Conservation (phyloP, 2,329 filamentous ascomycete genomes). For the Lachnellula hyalina region DNA sequence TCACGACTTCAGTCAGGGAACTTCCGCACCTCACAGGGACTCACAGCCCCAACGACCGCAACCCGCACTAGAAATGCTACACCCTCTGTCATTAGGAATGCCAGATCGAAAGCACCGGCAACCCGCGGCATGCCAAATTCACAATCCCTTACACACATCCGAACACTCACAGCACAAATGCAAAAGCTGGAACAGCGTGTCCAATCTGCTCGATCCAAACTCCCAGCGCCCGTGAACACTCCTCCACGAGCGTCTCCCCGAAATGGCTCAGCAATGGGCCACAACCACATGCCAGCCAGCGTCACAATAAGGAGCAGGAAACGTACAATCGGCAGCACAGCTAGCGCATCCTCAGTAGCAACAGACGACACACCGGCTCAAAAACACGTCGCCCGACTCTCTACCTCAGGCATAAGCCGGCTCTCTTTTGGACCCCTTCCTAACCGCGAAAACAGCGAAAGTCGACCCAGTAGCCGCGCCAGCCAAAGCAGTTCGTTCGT, state of each 20-base stretch:
- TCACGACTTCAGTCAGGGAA: conserved; percentile 20
- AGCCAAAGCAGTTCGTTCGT: conserved; percentile 24
- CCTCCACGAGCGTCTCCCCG: conserved; percentile 79
- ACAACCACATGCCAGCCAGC: conserved; percentile 45
- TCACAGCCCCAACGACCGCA: conserved; percentile 16
- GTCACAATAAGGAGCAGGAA: conserved; percentile 66
- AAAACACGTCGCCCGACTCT: conserved; percentile 54
- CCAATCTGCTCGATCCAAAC: conserved; percentile 83
- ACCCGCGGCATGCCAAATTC: conserved; percentile 44
- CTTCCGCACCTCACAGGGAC: conserved; percentile 23
- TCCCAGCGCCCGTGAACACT: conserved; percentile 73
- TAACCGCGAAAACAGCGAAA: conserved; percentile 37
- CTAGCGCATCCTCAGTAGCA: conserved; percentile 24
- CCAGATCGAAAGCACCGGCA: conserved; percentile 38
- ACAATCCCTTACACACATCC: conserved; percentile 84
- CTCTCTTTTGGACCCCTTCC: conserved; percentile 59
- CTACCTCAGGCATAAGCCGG: conserved; percentile 56
- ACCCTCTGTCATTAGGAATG: conserved; percentile 33
- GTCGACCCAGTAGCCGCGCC: conserved; percentile 28
- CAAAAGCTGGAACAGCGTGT: conserved; percentile 92
- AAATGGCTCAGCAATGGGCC: conserved; percentile 35
- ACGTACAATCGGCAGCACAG: conserved; percentile 51
- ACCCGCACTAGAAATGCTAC: conserved; percentile 27
- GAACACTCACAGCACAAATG: conserved; percentile 92
- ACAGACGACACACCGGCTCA: conserved; percentile 33